Evolutionary conservation across 106 monocot genomes (phyloP).

Genomic region (Xerophyta viscosa): DNA sequence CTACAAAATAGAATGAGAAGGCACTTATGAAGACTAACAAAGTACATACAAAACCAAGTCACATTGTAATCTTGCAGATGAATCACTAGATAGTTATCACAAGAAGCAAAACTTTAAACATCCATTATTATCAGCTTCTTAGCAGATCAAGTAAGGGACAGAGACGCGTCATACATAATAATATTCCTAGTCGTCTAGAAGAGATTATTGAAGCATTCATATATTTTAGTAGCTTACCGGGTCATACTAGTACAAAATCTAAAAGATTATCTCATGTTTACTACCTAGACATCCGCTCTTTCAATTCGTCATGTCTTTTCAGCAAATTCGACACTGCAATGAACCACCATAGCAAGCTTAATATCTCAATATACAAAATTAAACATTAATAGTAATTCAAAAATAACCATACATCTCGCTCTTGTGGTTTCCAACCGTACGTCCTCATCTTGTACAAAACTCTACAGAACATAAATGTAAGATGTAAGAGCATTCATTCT

Average conservation of each 20-base stretch:
- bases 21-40: neutral
- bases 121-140: no score
- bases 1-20: neutral
- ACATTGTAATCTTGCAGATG: no score
- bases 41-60: neutral
- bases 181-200: neutral
- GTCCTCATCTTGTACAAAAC: slow-evolving; percentile 51
- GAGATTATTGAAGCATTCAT: neutral
- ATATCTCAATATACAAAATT: slow-evolving; percentile 1
- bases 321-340: slow-evolving; percentile 69
- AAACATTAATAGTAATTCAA: neutral
- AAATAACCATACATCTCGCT: slow-evolving; percentile 43
- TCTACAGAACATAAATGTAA: slow-evolving; percentile 21
- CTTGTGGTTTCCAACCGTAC: slow-evolving; percentile 59
- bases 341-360: slow-evolving; percentile 6
- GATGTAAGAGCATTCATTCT: neutral
- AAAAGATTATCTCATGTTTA: neutral
- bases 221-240: no score
- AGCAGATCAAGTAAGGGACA: neutral
- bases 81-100: no score
- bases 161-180: neutral
- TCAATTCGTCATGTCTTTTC: slow-evolving; percentile 78
- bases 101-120: no score
- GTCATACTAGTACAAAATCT: neutral
- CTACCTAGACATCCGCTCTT: slow-evolving; percentile 71